Evolutionary conservation across 2,329 filamentous ascomycete genomes (phyloP).

Genomic region (Hymenoscyphus albidus): DNA sequence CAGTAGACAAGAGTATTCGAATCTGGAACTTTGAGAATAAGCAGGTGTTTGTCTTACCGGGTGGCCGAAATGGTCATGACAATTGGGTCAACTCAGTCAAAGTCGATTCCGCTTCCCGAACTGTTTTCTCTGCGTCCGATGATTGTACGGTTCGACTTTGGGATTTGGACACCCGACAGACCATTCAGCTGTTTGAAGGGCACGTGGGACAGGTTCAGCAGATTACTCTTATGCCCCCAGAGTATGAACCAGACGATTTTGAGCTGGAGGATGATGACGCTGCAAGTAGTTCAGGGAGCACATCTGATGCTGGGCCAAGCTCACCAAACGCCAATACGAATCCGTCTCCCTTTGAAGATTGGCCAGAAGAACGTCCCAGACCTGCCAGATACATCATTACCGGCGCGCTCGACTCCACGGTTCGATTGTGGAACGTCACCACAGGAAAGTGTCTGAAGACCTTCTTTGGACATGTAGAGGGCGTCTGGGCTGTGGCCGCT

Average conservation of each 20-base stretch:
- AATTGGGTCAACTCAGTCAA: conserved; percentile 98
- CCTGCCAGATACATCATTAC: conserved; percentile 92
- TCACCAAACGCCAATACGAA: conserved; percentile 10
- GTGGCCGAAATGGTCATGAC: conserved; percentile 61
- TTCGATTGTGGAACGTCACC: conserved; percentile 86
- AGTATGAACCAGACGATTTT: conserved; percentile 84
- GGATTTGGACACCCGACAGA: conserved; percentile 82
- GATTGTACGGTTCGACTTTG: conserved; percentile 88
- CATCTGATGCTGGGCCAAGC: conserved; percentile 11
- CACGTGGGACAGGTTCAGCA: conserved; percentile 97
- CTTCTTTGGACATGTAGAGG: conserved; percentile 95
- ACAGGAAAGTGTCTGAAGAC: conserved; percentile 81
- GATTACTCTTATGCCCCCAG: conserved; percentile 74
- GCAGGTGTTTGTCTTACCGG: conserved; percentile 66
- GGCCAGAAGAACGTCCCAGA: conserved; percentile 63
- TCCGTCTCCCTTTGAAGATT: conserved; percentile 41
- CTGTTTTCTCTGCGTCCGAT: conserved; percentile 88
- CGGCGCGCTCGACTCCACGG: conserved; percentile 83
- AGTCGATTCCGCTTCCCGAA: conserved; percentile 76
- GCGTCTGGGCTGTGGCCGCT: conserved; percentile 87
- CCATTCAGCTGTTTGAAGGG: conserved; percentile 74
- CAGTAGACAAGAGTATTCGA: conserved; percentile 83
- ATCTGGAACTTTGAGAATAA: conserved; percentile 90
- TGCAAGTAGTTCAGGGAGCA: conserved; percentile 33
- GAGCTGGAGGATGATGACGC: conserved; percentile 54